Evolutionary conservation across 306 rosid species (phyloP).

Genomic region (Acacia crassicarpa): DNA sequence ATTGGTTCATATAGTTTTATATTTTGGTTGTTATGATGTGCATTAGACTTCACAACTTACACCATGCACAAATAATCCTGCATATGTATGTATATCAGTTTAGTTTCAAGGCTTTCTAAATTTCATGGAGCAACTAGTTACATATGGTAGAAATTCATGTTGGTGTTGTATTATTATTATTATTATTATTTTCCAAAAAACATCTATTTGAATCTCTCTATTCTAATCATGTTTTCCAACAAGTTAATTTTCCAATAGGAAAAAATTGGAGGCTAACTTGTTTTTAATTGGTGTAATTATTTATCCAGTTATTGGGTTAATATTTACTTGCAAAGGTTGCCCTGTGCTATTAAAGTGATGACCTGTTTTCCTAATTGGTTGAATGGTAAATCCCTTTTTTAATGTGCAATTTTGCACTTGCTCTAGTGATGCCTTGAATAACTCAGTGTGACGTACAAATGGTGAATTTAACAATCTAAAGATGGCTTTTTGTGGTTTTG

Average conservation of each 20-base stretch:
- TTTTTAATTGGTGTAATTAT: neutral
- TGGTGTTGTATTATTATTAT: neutral
- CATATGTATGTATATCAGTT: neutral
- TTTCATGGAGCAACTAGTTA: neutral
- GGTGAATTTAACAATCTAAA: neutral
- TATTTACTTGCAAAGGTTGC: neutral
- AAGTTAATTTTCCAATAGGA: neutral
- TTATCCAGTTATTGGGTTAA: neutral
- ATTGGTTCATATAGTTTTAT: neutral
- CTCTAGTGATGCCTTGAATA: neutral
- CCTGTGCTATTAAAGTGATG: neutral
- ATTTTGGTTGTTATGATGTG: constrained; percentile 4
- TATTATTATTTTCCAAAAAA: too few relatives aligned
- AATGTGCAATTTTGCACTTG: neutral
- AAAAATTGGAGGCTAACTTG: neutral
- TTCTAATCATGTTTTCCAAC: neutral
- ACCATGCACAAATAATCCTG: neutral
- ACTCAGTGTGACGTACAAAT: neutral
- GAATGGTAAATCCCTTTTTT: neutral
- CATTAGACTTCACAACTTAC: constrained; percentile 6
- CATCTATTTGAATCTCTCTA: neutral
- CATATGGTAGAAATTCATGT: neutral
- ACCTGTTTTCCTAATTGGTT: neutral
- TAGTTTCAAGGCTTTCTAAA: neutral
- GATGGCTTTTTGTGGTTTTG: neutral